phyloP scores from a whole-genome alignment of 2,329 filamentous ascomycete genomes.

The Sporothrix brunneoviolacea region DNA sequence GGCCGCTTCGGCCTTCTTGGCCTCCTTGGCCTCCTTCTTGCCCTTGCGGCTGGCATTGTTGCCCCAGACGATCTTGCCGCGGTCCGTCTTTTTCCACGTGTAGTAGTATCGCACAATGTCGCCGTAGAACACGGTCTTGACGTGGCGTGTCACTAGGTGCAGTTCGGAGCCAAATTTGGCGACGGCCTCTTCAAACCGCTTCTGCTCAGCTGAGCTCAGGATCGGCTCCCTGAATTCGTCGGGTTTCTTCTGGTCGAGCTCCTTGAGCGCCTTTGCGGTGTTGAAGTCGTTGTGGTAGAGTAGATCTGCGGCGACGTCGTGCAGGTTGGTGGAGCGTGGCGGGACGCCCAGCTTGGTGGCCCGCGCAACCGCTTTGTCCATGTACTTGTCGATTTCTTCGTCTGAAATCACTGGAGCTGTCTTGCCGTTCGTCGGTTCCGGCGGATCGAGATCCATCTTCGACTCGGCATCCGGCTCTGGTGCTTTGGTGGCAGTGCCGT shows the following conservation, averaged over 20 bases:
- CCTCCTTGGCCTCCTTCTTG: slow-evolving; percentile 80
- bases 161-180: slow-evolving; percentile 87
- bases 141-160: slow-evolving; percentile 72
- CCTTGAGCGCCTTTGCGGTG: slow-evolving; percentile 60
- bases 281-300: slow-evolving; percentile 69
- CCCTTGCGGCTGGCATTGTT: slow-evolving; percentile 81
- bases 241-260: slow-evolving; percentile 61
- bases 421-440: slow-evolving; percentile 23
- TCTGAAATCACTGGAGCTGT: slow-evolving; percentile 34
- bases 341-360: slow-evolving; percentile 64
- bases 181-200: slow-evolving; percentile 88
- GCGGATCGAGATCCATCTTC: slow-evolving; percentile 15
- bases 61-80: slow-evolving; percentile 83
- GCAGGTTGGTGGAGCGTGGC: slow-evolving; percentile 73
- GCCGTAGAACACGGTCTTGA: slow-evolving; percentile 72
- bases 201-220: slow-evolving; percentile 68
- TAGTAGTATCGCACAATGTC: slow-evolving; percentile 92
- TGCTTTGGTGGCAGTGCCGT: not conserved
- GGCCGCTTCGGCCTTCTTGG: slow-evolving; percentile 63
- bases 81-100: slow-evolving; percentile 91
- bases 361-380: slow-evolving; percentile 60
- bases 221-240: slow-evolving; percentile 78
- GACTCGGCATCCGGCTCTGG: not conserved
- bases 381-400: slow-evolving; percentile 66
- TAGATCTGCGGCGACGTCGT: slow-evolving; percentile 73